Base-by-base conservation (phyloP, 768 basidiomycete genomes). In the Mycena pura region DNA sequence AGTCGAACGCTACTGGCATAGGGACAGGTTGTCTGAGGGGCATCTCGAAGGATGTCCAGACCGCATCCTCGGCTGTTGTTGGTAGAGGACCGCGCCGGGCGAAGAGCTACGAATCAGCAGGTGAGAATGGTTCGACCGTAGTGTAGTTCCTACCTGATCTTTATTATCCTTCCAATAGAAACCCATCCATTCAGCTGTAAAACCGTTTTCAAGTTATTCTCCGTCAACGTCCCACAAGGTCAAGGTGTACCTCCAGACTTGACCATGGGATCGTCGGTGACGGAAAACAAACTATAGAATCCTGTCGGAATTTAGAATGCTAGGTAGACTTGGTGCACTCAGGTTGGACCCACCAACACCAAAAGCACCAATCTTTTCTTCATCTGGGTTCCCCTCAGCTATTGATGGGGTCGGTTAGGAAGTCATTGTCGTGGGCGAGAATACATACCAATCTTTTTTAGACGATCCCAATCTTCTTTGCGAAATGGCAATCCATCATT, bases 141-240 rank as follows among this genome's bases (percentile, higher is more conserved):
- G n/a, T 48, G 27, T 25, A 29, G 8, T 36, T 21, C 73, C 32
- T 64, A 89, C 89, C 79, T 95, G 93, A 69, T 95, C 93, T 68
- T 91, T 93, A 68, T 90, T 91, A 69, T 92, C 92, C 71, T 94
- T 95, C 94, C 94, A 98, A 72, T 96, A 92, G 72, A 97, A 98
- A 0, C 88, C 90, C 95, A 96, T 96, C 87, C 93, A 95, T 70
- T 91, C 85, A 29, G 87, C 94, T 84, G 71, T 62, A 47, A 73
- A 64, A 24, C 38, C n/a, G n/a, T n/a, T n/a, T n/a, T n/a, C n/a
- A 61, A 28, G 25, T 32, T 25, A 76, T 57, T 1, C 34, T 17
- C 9, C 32, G 15, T 38, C 32, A 5, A 52, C 60, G 67, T 50
- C 67, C 72, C 55, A 67, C 29, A 39, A 41, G 19, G 31, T 11